phyloP scores from a whole-genome alignment of 2,329 filamentous ascomycete species.

The Paraphaeosphaeria minitans region DNA sequence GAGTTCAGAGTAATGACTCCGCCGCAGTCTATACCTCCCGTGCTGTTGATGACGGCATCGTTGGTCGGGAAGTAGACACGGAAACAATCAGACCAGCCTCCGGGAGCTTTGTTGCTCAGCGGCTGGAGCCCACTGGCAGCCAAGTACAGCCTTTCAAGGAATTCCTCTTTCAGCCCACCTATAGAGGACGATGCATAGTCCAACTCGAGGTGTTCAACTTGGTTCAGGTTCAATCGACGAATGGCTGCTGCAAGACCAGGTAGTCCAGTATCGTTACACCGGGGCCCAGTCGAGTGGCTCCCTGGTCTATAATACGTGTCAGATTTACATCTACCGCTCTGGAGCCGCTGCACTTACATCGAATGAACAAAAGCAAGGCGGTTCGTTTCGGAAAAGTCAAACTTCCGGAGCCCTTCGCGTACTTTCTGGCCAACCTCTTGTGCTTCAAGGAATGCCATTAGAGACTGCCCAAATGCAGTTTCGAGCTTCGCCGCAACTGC shows the following conservation, averaged over 20 bases:
- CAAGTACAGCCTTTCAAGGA: slow-evolving; percentile 65
- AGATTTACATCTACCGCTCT: slow-evolving; percentile 1
- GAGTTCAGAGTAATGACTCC: slow-evolving; percentile 83
- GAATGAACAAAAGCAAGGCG: slow-evolving; percentile 82
- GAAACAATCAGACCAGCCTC: slow-evolving; percentile 23
- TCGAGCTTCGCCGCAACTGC: slow-evolving; percentile 32
- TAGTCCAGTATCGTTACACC: slow-evolving; percentile 66
- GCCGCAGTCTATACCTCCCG: slow-evolving; percentile 64
- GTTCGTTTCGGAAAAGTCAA: slow-evolving; percentile 78
- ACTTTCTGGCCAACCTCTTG: slow-evolving; percentile 69
- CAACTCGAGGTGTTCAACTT: slow-evolving; percentile 62
- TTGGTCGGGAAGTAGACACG: slow-evolving; percentile 43
- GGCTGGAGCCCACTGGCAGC: slow-evolving; percentile 56
- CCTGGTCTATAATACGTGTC: slow-evolving; percentile 37
- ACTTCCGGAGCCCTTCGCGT: slow-evolving; percentile 71
- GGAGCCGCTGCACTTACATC: slow-evolving; percentile 63
- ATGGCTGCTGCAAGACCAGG: slow-evolving; percentile 74
- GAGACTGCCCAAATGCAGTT: slow-evolving; percentile 69
- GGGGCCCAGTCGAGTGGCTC: slow-evolving; percentile 30
- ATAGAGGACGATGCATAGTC: slow-evolving; percentile 84
- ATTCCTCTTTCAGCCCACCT: slow-evolving; percentile 72
- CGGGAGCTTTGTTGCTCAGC: not conserved
- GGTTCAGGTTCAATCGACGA: slow-evolving; percentile 28
- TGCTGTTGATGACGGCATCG: slow-evolving; percentile 62
- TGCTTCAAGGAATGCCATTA: slow-evolving; percentile 72